phyloP scores from a whole-genome alignment of 2,329 filamentous ascomycete species.

The Daldinia sp. region DNA sequence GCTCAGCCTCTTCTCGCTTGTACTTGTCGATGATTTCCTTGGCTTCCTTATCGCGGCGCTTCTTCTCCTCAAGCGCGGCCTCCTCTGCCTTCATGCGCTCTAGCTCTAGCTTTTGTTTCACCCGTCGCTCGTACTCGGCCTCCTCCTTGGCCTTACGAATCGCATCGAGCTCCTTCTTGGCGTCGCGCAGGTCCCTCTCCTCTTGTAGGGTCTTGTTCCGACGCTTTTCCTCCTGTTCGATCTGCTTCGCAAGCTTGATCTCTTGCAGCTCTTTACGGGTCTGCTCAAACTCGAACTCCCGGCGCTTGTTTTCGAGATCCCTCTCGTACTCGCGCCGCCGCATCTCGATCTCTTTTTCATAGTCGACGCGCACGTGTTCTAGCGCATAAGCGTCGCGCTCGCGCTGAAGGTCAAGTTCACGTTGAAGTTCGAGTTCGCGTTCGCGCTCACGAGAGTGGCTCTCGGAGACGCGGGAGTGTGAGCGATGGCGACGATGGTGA shows the following conservation, averaged over 20 bases:
- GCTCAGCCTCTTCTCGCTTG: conserved; percentile 58
- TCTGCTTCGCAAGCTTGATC: conserved; percentile 52
- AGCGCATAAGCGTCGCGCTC: conserved; percentile 29
- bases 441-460: conserved; percentile 47
- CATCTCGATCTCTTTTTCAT: conserved; percentile 43
- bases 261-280: conserved; percentile 52
- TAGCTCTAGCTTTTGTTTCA: conserved; percentile 61
- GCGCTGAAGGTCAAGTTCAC: neutral
- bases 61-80: conserved; percentile 55
- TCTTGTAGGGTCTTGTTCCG: conserved; percentile 53
- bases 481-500: conserved; percentile 40
- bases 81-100: conserved; percentile 58
- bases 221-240: conserved; percentile 54
- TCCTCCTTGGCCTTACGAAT: conserved; percentile 55
- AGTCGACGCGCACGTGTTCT: conserved; percentile 47
- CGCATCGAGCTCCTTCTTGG: conserved; percentile 48
- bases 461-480: conserved; percentile 48
- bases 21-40: conserved; percentile 61
- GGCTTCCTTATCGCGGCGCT: conserved; percentile 56
- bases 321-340: conserved; percentile 49
- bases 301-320: conserved; percentile 50
- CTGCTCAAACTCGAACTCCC: conserved; percentile 50
- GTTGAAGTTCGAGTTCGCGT: conserved; percentile 37
- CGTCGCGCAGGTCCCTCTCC: conserved; percentile 48
- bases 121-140: conserved; percentile 58